These are phyloP conservation scores for Echinosophora koreensis DNA, from an alignment of 306 rosid species.

Conservation along the genomic window DNA sequence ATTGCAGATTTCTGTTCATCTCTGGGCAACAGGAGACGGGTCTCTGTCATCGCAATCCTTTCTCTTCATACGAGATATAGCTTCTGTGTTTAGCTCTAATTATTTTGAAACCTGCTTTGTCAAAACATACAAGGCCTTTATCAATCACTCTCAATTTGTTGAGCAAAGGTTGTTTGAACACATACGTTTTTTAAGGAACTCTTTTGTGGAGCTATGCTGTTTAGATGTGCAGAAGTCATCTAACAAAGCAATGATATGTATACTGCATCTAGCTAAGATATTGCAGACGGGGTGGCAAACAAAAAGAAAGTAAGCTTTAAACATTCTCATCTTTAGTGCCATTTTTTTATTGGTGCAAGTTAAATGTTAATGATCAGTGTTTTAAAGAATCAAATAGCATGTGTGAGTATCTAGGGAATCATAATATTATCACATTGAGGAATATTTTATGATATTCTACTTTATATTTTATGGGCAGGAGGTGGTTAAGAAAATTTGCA, in stretches of 20 bases:
- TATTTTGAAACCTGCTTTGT: slow-evolving; percentile 82
- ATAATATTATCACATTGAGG: slow-evolving; percentile 29
- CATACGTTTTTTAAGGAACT: slow-evolving; percentile 68
- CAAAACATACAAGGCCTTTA: slow-evolving; percentile 75
- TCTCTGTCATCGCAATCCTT: slow-evolving; percentile 74
- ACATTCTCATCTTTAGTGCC: slow-evolving; percentile 22
- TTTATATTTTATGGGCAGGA: slow-evolving; percentile 65
- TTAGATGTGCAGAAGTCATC: slow-evolving; percentile 79
- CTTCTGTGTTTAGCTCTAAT: slow-evolving; percentile 63
- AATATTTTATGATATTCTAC: slow-evolving; percentile 45
- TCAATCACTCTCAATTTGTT: slow-evolving; percentile 69
- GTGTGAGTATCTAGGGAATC: slow-evolving; percentile 3
- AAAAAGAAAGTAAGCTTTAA: slow-evolving; percentile 68
- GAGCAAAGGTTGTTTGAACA: slow-evolving; percentile 66
- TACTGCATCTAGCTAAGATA: slow-evolving; percentile 71
- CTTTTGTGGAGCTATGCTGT: slow-evolving; percentile 84
- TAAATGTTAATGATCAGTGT: background rate
- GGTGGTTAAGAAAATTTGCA: slow-evolving; percentile 76
- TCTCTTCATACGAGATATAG: slow-evolving; percentile 70
- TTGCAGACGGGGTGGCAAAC: slow-evolving; percentile 73
- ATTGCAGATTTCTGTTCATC: slow-evolving; percentile 80
- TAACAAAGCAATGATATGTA: slow-evolving; percentile 64
- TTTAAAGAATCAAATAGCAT: slow-evolving; percentile 5
- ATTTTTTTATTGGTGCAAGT: slow-evolving; percentile 33
- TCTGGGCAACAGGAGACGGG: slow-evolving; percentile 89